Evolutionary conservation across 495 filamentous ascomycete genomes (phyloP), one percentile per base, ranked within the genome.

Genomic region (Penicillium pulvis): DNA sequence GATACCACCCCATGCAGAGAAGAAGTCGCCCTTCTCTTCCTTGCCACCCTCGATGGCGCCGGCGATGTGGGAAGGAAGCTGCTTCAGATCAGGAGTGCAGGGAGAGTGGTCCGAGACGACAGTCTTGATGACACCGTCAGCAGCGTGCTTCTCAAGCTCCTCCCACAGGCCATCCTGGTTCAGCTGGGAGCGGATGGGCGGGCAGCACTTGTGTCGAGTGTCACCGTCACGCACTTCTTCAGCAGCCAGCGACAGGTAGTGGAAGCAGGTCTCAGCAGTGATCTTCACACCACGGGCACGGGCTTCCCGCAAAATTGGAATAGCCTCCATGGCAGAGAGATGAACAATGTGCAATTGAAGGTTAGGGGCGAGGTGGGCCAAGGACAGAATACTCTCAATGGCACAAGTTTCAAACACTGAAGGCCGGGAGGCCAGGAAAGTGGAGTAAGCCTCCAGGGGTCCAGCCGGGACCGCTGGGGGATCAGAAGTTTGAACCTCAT

Each of bases 181-280:
- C 17, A 81, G 67, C 60, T 89, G 83, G 26, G 82, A 83, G 23
- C 94, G 90, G 71, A 98, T 98, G 0, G 94, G 94, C 11, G 94
- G 94, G 71, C 94, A 98, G 81, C 94, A 98, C 75, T 98, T 98
- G 77, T 97, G 92, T 56, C 94, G 79, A 19, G 93, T 97, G 73
- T 98, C 94, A 31, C 94, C 94, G 47, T 94, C 85, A 49, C 84
- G 81, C 49, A 98, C 88, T 56, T 88, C 80, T 71, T 98, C 94
- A 9, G 93, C 87, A 0, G 92, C 89, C 12, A 98, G 82, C n/a
- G 89, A 87, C 11, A 98, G 85, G 69, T 98, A 98, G 79, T 98
- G 94, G 83, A 95, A 97, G 78, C 94, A 98, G 10, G 94, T 98
- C 72, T 98, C 94, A 26, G 94, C 93, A 2, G 94, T 96, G 76